These are phyloP conservation scores for Candida endomychidarum DNA, from an alignment of 805 yeast species.

Conservation along the genomic window DNA sequence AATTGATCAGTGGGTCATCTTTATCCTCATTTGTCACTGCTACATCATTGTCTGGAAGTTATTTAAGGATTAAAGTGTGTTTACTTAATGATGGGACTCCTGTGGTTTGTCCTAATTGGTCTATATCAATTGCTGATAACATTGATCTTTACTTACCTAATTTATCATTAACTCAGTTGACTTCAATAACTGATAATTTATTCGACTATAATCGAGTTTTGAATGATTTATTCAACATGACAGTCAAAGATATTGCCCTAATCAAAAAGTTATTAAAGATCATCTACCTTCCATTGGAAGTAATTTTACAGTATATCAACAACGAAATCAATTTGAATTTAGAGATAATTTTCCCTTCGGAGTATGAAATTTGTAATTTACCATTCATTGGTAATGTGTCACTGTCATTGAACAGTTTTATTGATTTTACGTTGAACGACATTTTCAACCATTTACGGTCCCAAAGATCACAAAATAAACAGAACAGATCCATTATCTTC, in stretches of 20 bases:
- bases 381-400: conserved; percentile 43
- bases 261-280: conserved; percentile 46
- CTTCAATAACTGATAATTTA: conserved; percentile 37
- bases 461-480: conserved; percentile 25
- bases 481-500: conserved; percentile 69
- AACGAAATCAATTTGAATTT: conserved; percentile 64
- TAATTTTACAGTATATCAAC: conserved; percentile 56
- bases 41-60: conserved; percentile 83
- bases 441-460: conserved; percentile 76
- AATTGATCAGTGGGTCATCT: conserved; percentile 16
- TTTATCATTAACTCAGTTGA: conserved; percentile 48
- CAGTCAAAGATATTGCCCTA: conserved; percentile 32
- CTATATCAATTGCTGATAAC: conserved; percentile 49
- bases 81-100: conserved; percentile 83
- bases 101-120: conserved; percentile 70
- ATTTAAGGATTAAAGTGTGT: conserved; percentile 67
- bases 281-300: conserved; percentile 59
- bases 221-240: conserved; percentile 38
- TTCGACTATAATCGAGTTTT: conserved; percentile 42
- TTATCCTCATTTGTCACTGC: conserved; percentile 79
- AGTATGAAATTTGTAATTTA: conserved; percentile 36
- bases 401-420: conserved; percentile 65
- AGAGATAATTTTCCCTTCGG: conserved; percentile 76
- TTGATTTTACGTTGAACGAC: conserved; percentile 68
- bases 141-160: conserved; percentile 62